Base-by-base conservation (phyloP, 2,329 filamentous ascomycete genomes). In the Pseudocercospora eumusae region DNA sequence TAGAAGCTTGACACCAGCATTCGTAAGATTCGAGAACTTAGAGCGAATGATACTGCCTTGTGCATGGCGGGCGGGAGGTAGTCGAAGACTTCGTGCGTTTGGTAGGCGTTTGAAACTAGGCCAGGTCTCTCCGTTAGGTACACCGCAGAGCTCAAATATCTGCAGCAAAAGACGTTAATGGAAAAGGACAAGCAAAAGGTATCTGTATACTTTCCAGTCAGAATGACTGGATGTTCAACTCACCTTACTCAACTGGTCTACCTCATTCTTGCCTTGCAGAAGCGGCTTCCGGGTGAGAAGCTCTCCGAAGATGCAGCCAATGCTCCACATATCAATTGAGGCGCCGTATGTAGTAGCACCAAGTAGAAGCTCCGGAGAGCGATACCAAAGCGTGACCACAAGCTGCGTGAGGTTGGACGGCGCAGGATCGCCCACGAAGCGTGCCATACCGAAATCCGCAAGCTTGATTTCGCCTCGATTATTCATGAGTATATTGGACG, bases 351-450 rank as follows among this genome's bases (percentile, higher is more conserved):
- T 83, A 36, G 85, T 84, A 0, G 90, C 82, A 5, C 95, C 95
- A 2, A 98, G 86, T 1, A 99, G 84, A 10, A 98, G 84, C 77
- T 98, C 95, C 0, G 95, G 95, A 0, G 91, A 85, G 60, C 95
- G 90, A 76, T 99, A 99, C 95, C 95, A 99, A 6, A 99, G 84
- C 6, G 95, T 99, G 18, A 98, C 93, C 65, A 99, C 95, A 52
- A 98, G 85, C 74, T 93, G 90, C 2, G 95, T 98, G 63, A 98
- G 83, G 65, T 90, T 89, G 1, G 87, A 84, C 4, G 82, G 81
- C 0, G 87, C 82, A 3, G 93, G 92, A 69, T 91, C 87, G 56
- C 90, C 90, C 60, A 90, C 90, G 78, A 95, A 95, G 27, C 95
- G 86, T 3, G 95, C 93, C 92, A 99, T 97, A 75, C 95, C 95